Evolutionary conservation across 192 early-diverging fungal species (phyloP).

Genomic region (Rhizophagus sp.): DNA sequence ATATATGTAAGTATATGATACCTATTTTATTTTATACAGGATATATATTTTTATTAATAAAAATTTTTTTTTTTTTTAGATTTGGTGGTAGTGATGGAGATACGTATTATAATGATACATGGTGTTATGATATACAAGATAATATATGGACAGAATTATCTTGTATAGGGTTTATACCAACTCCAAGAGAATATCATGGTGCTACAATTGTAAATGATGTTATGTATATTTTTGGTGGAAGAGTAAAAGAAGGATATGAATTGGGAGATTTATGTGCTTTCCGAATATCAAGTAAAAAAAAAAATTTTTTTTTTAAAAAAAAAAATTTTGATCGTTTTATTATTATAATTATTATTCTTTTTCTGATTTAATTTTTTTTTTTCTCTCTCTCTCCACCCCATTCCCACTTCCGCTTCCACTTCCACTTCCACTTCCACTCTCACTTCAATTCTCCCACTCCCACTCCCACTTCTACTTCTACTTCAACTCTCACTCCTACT

Average conservation of each 20-base stretch:
- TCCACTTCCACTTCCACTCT: no score
- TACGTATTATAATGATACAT: conserved; percentile 57
- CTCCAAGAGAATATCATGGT: conserved; percentile 42
- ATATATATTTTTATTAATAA: no score
- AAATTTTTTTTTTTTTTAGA: conserved; percentile 25
- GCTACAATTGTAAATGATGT: conserved; percentile 46
- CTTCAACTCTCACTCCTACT: not conserved
- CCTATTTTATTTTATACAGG: no score
- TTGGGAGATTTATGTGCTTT: conserved; percentile 55
- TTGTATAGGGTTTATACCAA: conserved; percentile 47
- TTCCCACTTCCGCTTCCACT: no score
- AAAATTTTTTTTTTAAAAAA: not conserved
- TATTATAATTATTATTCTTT: not conserved
- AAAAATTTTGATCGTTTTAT: not conserved
- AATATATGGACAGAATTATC: conserved; percentile 45
- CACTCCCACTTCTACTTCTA: no score
- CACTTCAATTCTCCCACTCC: no score
- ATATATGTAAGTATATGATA: not conserved
- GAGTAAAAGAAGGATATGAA: conserved; percentile 36
- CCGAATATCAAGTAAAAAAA: conserved; percentile 45
- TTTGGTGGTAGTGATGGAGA: conserved; percentile 57
- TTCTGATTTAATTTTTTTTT: not conserved
- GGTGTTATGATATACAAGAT: conserved; percentile 49
- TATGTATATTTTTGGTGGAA: conserved; percentile 58
- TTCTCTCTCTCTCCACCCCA: no score